Evolutionary conservation across 139 green algal species (phyloP).

Genomic region (Auxenochlorella pyrenoidosa): DNA sequence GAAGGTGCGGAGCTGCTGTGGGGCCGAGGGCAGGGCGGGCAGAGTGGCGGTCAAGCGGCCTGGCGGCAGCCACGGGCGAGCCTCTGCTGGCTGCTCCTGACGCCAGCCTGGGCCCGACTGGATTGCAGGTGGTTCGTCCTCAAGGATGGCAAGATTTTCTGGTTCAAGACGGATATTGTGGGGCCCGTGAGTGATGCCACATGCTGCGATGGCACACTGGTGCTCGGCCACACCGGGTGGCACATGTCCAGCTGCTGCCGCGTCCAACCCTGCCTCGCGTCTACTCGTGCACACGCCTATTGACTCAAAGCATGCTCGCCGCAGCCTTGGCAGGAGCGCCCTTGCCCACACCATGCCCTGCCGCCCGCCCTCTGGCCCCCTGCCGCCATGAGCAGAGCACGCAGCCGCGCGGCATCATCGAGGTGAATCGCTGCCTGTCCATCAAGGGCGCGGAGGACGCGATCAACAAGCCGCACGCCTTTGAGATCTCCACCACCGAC

Average conservation of each 20-base stretch:
- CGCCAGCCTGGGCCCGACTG: neutral
- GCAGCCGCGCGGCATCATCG: constrained; percentile 91
- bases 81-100: neutral
- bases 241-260: too few species aligned
- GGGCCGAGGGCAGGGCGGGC: neutral
- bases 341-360: neutral
- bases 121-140: constrained; percentile 94
- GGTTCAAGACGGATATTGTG: constrained; percentile 96
- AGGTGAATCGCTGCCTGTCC: constrained; percentile 92
- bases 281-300: too few species aligned
- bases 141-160: constrained; percentile 99
- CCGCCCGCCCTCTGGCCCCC: too few species aligned
- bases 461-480: constrained; percentile 94
- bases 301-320: neutral
- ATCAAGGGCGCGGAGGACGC: constrained; percentile 98
- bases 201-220: neutral
- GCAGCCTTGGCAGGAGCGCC: too few species aligned
- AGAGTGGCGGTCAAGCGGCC: neutral
- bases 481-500: constrained; percentile 93
- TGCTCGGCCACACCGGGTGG: neutral
- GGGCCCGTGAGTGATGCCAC: constrained; percentile 62
- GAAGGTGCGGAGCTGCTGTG: constrained; percentile 63
- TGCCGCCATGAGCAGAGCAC: constrained; percentile 65
- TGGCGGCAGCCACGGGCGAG: neutral
- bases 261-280: too few species aligned